Evolutionary conservation across 768 basidiomycete genomes (phyloP).

Genomic region (Phanerochaete carnosa): DNA sequence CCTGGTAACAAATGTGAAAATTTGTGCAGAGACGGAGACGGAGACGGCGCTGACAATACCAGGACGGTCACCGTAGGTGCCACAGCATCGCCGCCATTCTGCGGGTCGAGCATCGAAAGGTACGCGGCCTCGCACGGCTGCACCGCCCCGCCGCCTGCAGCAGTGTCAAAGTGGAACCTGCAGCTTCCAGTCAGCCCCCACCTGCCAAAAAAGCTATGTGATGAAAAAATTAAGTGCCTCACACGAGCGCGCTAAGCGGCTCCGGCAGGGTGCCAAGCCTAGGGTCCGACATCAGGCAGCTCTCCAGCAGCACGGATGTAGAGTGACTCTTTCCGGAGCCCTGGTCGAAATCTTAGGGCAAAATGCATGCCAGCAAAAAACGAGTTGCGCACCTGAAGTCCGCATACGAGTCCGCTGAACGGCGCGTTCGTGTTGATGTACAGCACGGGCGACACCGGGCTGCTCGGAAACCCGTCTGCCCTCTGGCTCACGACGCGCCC

Average conservation of each 20-base stretch:
- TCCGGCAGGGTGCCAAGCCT: slow-evolving; percentile 47
- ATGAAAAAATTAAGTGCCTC: neutral
- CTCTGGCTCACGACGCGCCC: slow-evolving; percentile 1
- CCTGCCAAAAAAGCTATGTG: neutral
- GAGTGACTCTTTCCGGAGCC: slow-evolving; percentile 73
- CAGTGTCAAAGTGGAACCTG: slow-evolving; percentile 19
- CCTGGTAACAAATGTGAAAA: neutral
- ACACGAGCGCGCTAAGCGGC: slow-evolving; percentile 54
- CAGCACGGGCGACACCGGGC: neutral
- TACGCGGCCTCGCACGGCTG: slow-evolving; percentile 54
- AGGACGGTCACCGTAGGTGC: slow-evolving; percentile 50
- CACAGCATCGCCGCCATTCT: slow-evolving; percentile 22
- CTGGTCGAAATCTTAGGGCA: neutral
- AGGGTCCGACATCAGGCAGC: slow-evolving; percentile 55
- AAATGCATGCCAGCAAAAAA: neutral
- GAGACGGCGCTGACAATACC: slow-evolving; percentile 18
- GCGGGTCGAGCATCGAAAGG: slow-evolving; percentile 37
- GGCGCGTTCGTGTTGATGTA: slow-evolving; percentile 45
- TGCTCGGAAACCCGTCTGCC: neutral
- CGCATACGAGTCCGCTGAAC: slow-evolving; percentile 67
- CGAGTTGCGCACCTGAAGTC: slow-evolving; percentile 42
- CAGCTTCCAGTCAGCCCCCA: neutral
- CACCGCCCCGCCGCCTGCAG: slow-evolving; percentile 16
- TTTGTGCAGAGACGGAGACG: neutral
- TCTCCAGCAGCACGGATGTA: slow-evolving; percentile 60